Percentiles rank a stretch among this genome's conserved stretches.
Evolutionary conservation across 441 rosid species (phyloP).

Genomic region (Manihot esculenta): DNA sequence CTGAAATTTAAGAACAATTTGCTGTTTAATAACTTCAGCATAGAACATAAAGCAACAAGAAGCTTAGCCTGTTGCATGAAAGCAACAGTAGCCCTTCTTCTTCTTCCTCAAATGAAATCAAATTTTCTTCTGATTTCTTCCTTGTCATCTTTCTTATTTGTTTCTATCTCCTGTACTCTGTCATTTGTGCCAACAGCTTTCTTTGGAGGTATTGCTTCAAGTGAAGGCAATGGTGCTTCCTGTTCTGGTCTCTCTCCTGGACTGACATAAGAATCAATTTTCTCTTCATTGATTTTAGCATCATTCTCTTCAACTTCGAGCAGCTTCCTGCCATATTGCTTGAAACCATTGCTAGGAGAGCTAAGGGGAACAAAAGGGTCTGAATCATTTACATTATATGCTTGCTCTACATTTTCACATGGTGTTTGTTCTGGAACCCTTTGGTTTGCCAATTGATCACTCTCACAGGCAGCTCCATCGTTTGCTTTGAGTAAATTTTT

Average conservation of each 20-base stretch:
- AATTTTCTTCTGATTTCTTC: conserved; percentile 27
- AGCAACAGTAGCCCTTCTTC: conserved; percentile 15
- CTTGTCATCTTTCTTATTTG: conserved; percentile 23
- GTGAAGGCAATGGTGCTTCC: conserved; percentile 20
- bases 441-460: conserved; percentile 7
- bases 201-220: conserved; percentile 33
- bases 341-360: neutral
- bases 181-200: conserved; percentile 53
- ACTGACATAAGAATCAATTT: too few relatives aligned
- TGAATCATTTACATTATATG: neutral
- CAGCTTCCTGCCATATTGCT: neutral
- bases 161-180: conserved; percentile 35
- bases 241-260: conserved; percentile 12
- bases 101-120: conserved; percentile 24
- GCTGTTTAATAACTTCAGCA: too few relatives aligned
- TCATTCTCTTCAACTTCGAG: neutral
- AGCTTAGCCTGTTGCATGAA: too few relatives aligned
- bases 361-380: neutral
- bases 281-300: neutral
- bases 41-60: too few relatives aligned
- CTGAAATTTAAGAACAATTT: too few relatives aligned
- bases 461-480: neutral
- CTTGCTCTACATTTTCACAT: conserved; percentile 9
- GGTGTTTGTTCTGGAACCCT: neutral
- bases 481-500: neutral